Evolutionary conservation across 441 rosid species (phyloP).

Genomic region (Populus hybrid): DNA sequence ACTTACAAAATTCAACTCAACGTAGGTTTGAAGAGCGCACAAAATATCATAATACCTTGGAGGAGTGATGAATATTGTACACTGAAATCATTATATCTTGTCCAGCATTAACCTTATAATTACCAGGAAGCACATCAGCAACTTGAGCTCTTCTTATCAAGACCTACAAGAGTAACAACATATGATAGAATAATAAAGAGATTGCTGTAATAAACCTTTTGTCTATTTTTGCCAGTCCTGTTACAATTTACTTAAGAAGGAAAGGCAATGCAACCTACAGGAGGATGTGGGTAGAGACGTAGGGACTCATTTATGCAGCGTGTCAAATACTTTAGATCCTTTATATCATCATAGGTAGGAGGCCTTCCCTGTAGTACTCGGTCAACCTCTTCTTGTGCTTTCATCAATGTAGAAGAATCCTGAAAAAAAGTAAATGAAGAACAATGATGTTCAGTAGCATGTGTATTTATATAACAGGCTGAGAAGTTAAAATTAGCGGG

Average conservation of each 20-base stretch:
- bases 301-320: conserved; percentile 87
- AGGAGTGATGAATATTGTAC: conserved; percentile 85
- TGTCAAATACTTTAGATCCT: conserved; percentile 71
- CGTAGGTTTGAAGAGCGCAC: conserved; percentile 1
- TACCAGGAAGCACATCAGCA: conserved; percentile 82
- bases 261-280: conserved; percentile 53
- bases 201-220: not conserved
- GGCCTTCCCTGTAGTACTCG: conserved; percentile 66
- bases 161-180: conserved; percentile 39
- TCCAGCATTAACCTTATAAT: conserved; percentile 77
- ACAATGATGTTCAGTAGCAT: not conserved
- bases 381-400: conserved; percentile 90
- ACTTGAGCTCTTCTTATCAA: conserved; percentile 85
- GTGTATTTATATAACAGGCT: not conserved
- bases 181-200: not conserved
- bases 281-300: conserved; percentile 97
- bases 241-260: conserved; percentile 8
- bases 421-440: conserved; percentile 17
- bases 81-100: conserved; percentile 97
- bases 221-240: not conserved
- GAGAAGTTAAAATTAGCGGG: not conserved
- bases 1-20: conserved; percentile 1
- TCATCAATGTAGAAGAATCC: conserved; percentile 55
- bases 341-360: conserved; percentile 71
- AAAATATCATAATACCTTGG: conserved; percentile 42